Evolutionary conservation across 2,329 filamentous ascomycete species (phyloP).

Genomic region (Calonectria crousiana): DNA sequence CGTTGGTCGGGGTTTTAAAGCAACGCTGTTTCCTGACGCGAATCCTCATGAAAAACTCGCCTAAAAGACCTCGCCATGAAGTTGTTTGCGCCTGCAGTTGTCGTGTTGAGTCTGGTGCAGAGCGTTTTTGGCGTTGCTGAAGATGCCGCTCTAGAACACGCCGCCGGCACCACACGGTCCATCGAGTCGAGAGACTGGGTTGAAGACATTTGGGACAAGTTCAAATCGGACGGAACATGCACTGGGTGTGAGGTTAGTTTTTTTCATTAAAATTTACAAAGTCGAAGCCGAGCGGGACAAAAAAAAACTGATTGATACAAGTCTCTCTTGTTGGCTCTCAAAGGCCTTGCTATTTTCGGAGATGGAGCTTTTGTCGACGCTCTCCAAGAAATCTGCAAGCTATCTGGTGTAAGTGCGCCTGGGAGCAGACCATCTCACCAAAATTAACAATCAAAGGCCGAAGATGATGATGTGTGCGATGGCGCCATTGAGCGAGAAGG

Average conservation of each 20-base stretch:
- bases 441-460: constrained; percentile 48
- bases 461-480: constrained; percentile 68
- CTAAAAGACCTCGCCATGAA: neutral
- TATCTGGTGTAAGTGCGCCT: constrained; percentile 44
- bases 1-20: neutral
- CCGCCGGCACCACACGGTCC: constrained; percentile 25
- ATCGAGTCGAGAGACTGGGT: constrained; percentile 16
- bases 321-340: constrained; percentile 54
- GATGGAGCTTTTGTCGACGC: constrained; percentile 54
- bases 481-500: constrained; percentile 65
- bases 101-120: constrained; percentile 23
- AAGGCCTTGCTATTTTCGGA: constrained; percentile 57
- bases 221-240: constrained; percentile 33
- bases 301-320: constrained; percentile 17
- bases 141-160: constrained; percentile 13
- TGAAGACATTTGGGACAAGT: constrained; percentile 11
- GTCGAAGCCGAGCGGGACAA: constrained; percentile 1
- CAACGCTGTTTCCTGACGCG: neutral
- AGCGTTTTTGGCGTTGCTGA: constrained; percentile 22
- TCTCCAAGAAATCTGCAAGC: constrained; percentile 48
- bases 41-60: neutral
- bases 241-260: constrained; percentile 38
- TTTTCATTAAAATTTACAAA: too few species aligned
- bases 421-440: too few species aligned
- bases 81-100: neutral